A percentile compares a stretch with the other conserved stretches of the same genome.
Evolutionary conservation across 257 asterid species (phyloP).

Genomic region (Buddleja alternifolia): DNA sequence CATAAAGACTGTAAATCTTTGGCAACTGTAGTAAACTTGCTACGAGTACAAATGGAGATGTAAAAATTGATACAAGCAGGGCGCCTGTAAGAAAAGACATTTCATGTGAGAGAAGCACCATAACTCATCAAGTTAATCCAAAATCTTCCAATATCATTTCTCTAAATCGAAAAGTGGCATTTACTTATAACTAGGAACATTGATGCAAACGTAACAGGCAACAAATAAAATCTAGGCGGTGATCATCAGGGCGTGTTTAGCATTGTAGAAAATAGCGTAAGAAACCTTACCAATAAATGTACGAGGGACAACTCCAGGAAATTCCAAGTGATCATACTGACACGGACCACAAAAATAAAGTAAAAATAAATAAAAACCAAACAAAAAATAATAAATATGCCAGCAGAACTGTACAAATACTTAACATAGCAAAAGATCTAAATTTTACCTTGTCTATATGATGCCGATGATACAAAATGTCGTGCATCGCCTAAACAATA

Average conservation of each 20-base stretch:
- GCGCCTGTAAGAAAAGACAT: conserved; percentile 57
- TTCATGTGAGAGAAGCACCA: conserved; percentile 5
- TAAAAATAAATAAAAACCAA: not conserved
- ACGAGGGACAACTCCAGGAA: conserved; percentile 98
- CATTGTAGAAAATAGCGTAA: conserved; percentile 12
- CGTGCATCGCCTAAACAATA: conserved; percentile 87
- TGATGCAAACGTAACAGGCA: not conserved
- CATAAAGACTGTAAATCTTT: conserved; percentile 73
- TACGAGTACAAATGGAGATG: conserved; percentile 71
- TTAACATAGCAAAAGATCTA: conserved; percentile 13
- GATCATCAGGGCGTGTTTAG: not conserved
- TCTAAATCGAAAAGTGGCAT: conserved; percentile 7
- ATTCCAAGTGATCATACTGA: conserved; percentile 96
- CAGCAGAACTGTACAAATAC: conserved; percentile 8
- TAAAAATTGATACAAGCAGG: conserved; percentile 64
- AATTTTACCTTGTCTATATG: conserved; percentile 68
- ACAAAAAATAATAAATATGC: not conserved
- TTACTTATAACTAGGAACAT: conserved; percentile 7
- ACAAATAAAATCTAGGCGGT: not conserved
- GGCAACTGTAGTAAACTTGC: conserved; percentile 73
- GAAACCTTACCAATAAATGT: conserved; percentile 74
- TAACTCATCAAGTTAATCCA: conserved; percentile 15
- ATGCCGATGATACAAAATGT: conserved; percentile 71
- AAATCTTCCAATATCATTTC: conserved; percentile 6
- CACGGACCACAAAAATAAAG: conserved; percentile 26